Percentiles rank a stretch among this genome's conserved stretches.
phyloP scores from a whole-genome alignment of 176 grass and related monocot species.

The Canna indica region DNA sequence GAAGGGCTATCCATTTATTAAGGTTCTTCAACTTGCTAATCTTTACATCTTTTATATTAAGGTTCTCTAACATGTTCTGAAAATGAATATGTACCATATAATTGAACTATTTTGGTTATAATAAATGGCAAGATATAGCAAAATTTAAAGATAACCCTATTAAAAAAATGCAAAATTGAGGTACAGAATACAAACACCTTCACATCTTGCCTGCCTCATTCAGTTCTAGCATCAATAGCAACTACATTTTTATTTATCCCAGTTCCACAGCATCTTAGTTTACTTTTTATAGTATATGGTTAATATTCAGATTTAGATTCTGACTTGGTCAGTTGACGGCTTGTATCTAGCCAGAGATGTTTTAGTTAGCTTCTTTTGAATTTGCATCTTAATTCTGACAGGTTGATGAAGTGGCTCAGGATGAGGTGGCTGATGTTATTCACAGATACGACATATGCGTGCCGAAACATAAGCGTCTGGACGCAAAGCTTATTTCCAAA shows the following conservation, averaged over 20 bases:
- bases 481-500: constrained; percentile 61
- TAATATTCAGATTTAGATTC: too few relatives aligned
- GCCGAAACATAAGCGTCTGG: constrained; percentile 51
- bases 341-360: background rate
- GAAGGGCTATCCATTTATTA: constrained; percentile 63
- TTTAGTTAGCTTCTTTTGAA: background rate
- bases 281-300: too few relatives aligned
- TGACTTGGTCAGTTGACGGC: too few relatives aligned
- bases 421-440: constrained; percentile 65
- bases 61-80: background rate
- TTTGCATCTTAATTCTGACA: constrained; percentile 27
- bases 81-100: too few relatives aligned
- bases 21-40: constrained; percentile 32
- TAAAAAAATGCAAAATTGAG: too few relatives aligned
- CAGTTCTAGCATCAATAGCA: too few relatives aligned
- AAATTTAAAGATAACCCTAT: background rate
- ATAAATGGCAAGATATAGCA: background rate
- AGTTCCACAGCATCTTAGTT: too few relatives aligned
- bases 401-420: constrained; percentile 68
- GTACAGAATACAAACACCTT: too few relatives aligned
- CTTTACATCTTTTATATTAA: background rate
- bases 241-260: too few relatives aligned
- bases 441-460: constrained; percentile 78
- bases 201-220: too few relatives aligned
- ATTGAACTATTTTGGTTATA: background rate